Conservation (phyloP, 352 stramenopile species). For the Blastocystis sp. region DNA sequence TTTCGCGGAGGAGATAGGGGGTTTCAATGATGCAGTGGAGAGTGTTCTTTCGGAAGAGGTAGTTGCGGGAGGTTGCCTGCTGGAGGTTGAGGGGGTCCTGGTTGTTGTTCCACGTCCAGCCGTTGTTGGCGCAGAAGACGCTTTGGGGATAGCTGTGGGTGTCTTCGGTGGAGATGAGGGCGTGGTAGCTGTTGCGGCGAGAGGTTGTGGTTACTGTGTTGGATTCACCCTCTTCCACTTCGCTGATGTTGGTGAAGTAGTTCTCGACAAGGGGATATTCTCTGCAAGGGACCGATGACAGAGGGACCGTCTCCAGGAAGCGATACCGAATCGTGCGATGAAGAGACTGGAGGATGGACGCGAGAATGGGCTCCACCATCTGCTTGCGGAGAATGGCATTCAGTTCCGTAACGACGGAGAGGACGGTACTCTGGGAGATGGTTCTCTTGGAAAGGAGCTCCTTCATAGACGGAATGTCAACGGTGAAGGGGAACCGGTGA, state of each 20-base stretch:
- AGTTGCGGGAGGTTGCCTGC: background rate
- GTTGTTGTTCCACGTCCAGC: conserved; percentile 46
- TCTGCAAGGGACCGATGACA: background rate
- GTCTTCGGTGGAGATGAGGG: background rate
- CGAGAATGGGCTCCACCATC: background rate
- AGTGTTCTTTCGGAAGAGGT: background rate
- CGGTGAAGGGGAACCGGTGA: background rate
- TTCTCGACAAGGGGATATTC: conserved; percentile 15
- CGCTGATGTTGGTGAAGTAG: conserved; percentile 1
- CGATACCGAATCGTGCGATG: conserved; percentile 14
- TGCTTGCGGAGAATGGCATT: background rate
- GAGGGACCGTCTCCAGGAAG: background rate
- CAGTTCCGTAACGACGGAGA: background rate
- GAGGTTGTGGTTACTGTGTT: background rate
- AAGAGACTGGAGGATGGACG: background rate
- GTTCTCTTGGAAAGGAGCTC: background rate
- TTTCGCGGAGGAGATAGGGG: conserved; percentile 40
- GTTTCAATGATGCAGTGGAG: conserved; percentile 18
- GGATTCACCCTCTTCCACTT: too few species aligned
- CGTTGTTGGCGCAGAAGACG: conserved; percentile 27
- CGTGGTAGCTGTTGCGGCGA: background rate
- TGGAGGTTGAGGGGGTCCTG: background rate
- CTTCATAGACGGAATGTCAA: background rate
- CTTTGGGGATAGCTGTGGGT: background rate
- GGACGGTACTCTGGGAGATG: background rate